Conservation (phyloP, 2,329 filamentous ascomycete genomes). For the Orbilia javanica region DNA sequence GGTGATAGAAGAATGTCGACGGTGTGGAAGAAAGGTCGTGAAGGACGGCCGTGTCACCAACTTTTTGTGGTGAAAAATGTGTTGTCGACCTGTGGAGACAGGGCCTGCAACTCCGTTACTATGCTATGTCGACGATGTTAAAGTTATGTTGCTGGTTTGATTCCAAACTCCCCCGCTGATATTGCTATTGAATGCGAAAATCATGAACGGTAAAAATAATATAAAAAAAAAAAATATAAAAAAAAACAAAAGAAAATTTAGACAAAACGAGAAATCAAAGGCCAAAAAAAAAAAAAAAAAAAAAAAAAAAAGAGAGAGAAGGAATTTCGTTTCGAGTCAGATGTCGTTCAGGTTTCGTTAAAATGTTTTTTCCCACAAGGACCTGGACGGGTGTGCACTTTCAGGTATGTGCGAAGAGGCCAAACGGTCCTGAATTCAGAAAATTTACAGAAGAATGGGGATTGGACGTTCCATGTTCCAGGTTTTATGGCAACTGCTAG, state of each 20-base stretch:
- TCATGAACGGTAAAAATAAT: constrained; percentile 18
- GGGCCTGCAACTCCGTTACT: neutral
- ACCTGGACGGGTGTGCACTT: constrained; percentile 6
- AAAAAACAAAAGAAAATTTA: neutral
- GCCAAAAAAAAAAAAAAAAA: neutral
- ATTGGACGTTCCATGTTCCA: constrained; percentile 44
- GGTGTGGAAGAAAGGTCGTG: neutral
- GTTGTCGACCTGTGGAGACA: constrained; percentile 34
- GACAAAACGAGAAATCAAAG: no score
- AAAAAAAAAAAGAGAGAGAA: neutral
- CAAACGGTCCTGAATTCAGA: constrained; percentile 25
- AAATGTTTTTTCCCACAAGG: neutral
- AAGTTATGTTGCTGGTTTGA: constrained; percentile 1
- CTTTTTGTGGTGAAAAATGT: constrained; percentile 39
- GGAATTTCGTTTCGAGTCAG: constrained; percentile 2
- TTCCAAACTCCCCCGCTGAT: constrained; percentile 14
- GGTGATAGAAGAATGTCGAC: constrained; percentile 8
- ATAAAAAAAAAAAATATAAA: neutral
- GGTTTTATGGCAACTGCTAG: constrained; percentile 31
- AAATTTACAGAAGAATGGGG: constrained; percentile 53
- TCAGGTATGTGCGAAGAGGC: constrained; percentile 31
- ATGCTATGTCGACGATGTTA: neutral
- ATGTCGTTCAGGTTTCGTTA: constrained; percentile 8
- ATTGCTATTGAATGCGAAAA: constrained; percentile 6
- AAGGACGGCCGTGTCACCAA: neutral